A percentile compares a stretch with the other conserved stretches of the same genome.
These are phyloP conservation scores for Haemoproteus tartakovskyi DNA, from an alignment of 169 alveolate genomes.

Conservation along the genomic window DNA sequence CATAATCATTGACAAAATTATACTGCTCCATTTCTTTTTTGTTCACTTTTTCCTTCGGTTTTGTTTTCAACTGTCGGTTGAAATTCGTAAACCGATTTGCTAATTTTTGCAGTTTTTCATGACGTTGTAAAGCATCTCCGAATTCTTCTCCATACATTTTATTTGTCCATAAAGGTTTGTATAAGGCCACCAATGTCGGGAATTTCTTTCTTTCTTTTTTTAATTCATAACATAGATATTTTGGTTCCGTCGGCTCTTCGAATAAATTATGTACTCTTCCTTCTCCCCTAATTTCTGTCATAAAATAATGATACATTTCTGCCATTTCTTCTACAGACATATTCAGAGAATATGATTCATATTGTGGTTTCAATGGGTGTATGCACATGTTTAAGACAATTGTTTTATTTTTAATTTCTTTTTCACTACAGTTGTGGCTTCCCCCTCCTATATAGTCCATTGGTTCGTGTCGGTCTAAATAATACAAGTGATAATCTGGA, in stretches of 20 bases:
- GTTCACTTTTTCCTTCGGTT: no score
- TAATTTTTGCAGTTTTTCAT: conserved; percentile 46
- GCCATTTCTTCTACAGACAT: conserved; percentile 78
- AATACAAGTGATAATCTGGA: conserved; percentile 41
- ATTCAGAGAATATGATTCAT: conserved; percentile 38
- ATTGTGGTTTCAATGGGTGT: conserved; percentile 32
- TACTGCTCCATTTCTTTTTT: no score
- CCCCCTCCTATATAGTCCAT: conserved; percentile 63
- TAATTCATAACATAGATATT: conserved; percentile 67
- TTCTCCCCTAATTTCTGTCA: conserved; percentile 76
- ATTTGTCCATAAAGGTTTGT: conserved; percentile 78
- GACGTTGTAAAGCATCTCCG: conserved; percentile 74
- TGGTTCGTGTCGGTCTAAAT: conserved; percentile 45
- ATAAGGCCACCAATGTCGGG: conserved; percentile 72
- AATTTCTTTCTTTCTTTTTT: conserved; percentile 69
- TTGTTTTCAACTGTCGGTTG: conserved; percentile 6
- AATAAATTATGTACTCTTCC: conserved; percentile 70
- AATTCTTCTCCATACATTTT: conserved; percentile 78
- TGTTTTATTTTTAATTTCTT: conserved; percentile 57
- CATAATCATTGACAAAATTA: no score
- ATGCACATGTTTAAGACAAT: conserved; percentile 54
- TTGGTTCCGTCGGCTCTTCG: conserved; percentile 68
- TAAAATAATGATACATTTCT: conserved; percentile 74
- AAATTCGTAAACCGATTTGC: conserved; percentile 5
- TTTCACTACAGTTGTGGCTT: conserved; percentile 7